Evolutionary conservation across 495 filamentous ascomycete species (phyloP), one percentile per base, ranked within the genome.

Genomic region (Neurospora sublineolata): DNA sequence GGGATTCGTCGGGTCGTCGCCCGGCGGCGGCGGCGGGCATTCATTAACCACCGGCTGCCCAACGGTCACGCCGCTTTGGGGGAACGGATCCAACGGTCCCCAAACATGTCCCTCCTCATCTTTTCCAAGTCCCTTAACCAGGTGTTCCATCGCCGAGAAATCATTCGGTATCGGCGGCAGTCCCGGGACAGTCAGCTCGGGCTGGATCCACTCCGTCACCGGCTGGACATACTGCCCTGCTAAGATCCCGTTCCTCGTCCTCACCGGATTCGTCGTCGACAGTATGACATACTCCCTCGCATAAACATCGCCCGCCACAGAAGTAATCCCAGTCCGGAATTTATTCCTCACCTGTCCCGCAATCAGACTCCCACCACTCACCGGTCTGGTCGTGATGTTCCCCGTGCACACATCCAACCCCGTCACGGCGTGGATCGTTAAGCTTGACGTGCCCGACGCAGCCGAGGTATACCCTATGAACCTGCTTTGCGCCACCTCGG

Each of bases 391-490:
- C 0, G 75, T 76, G 37, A 77, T 74, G 2, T 78, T 74, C 0
- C 82, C 82, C 10, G 82, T 84, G 75, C 82, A 84, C 0, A 78
- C 77, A 70, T 84, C 79, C 12, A 79, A 75, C 7, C 52, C 52
- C 39, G 83, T 81, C 18, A 84, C 79, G 68, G 82, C 82, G 30
- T 67, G 72, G 70, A 83, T 75, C 12, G 75, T 75, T n/a, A 83
- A 72, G 11, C 70, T 75, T 16, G 41, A 73, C 7, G 70, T 69
- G 0, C 52, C 39, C 0, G 30, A 20, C 8, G 69, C 72, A 30
- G 74, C 73, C 12, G 72, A 76, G 1, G 68, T 67, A 18, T 71
- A 73, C 23, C 72, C 71, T 2, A 77, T 72, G 64, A 76, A 75
- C 6, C 80, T n/a, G 75, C 3, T 75, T 37, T 81, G 78, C 9